Conservation (phyloP, 805 yeast species). For the Kodamaea hsintzibuensis region DNA sequence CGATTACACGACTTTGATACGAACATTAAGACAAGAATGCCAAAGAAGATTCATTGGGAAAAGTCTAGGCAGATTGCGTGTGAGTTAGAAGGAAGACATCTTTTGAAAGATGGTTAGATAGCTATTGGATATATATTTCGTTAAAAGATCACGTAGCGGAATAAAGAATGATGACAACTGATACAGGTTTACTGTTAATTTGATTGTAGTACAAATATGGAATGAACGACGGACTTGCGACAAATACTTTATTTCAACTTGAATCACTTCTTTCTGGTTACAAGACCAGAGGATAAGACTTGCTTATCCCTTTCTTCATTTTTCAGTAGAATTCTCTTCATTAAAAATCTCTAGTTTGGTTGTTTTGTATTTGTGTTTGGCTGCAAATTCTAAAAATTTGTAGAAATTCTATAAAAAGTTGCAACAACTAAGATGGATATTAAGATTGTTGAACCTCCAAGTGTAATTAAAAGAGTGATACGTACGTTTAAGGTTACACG, state of each 20-base stretch:
- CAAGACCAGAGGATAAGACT: too few relatives aligned
- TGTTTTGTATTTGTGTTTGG: neutral
- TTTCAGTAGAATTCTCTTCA: too few relatives aligned
- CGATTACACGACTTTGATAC: conserved; percentile 86
- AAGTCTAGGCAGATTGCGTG: conserved; percentile 75
- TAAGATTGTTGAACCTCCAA: neutral
- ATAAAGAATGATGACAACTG: neutral
- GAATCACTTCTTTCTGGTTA: too few relatives aligned
- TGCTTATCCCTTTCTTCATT: too few relatives aligned
- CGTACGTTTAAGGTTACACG: neutral
- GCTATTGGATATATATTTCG: neutral
- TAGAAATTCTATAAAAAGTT: neutral
- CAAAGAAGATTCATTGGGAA: conserved; percentile 85
- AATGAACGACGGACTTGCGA: too few relatives aligned
- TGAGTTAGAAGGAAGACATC: conserved; percentile 72
- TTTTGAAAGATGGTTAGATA: conserved; percentile 12
- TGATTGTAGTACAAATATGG: neutral
- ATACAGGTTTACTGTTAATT: neutral
- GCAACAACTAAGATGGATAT: neutral
- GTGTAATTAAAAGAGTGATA: neutral
- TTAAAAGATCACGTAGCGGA: neutral
- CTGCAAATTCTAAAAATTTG: neutral
- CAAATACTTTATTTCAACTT: too few relatives aligned
- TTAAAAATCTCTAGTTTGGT: too few relatives aligned
- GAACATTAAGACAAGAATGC: conserved; percentile 76